Percentiles rank a stretch among this genome's conserved stretches.
Evolutionary conservation across 1,284 basidiomycete genomes (phyloP).

Genomic region (Vanrija pseudolonga): DNA sequence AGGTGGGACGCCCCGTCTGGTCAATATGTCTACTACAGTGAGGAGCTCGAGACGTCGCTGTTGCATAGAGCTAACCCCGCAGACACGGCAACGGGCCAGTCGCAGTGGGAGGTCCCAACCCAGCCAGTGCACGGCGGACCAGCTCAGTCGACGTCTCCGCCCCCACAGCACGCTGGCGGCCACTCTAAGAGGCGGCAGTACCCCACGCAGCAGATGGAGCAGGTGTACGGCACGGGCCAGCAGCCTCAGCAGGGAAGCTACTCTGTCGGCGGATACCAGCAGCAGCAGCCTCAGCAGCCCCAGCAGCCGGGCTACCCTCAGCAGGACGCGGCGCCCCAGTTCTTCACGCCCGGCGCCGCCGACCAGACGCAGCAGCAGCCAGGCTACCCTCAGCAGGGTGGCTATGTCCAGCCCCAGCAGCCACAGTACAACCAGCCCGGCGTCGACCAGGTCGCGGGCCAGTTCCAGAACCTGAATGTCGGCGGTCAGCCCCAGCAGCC

Average conservation of each 20-base stretch:
- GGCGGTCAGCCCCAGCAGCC: slow-evolving; percentile 55
- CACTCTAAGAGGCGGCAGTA: slow-evolving; percentile 76
- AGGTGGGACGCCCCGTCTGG: slow-evolving; percentile 82
- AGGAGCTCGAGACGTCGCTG: slow-evolving; percentile 37
- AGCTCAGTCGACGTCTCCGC: slow-evolving; percentile 22
- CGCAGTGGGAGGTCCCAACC: slow-evolving; percentile 64
- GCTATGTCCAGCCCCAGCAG: slow-evolving; percentile 49
- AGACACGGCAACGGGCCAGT: slow-evolving; percentile 53
- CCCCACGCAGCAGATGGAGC: slow-evolving; percentile 75
- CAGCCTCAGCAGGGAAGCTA: slow-evolving; percentile 27
- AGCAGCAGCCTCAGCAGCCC: slow-evolving; percentile 41
- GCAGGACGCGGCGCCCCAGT: slow-evolving; percentile 53
- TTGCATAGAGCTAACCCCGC: slow-evolving; percentile 5
- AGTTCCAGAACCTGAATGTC: slow-evolving; percentile 84
- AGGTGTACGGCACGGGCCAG: slow-evolving; percentile 62
- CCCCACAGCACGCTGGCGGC: slow-evolving; percentile 28
- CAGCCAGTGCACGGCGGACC: slow-evolving; percentile 26
- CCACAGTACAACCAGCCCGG: slow-evolving; percentile 51
- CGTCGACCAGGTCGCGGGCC: slow-evolving; percentile 69
- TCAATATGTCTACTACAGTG: slow-evolving; percentile 78
- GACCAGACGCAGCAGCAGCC: slow-evolving; percentile 46
- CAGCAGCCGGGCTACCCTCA: slow-evolving; percentile 49
- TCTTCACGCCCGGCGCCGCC: slow-evolving; percentile 79
- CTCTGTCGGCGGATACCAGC: slow-evolving; percentile 10
- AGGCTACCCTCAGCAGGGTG: slow-evolving; percentile 23